Evolutionary conservation across 768 basidiomycete species (phyloP).

Genomic region (Phlebiopsis gigantea): DNA sequence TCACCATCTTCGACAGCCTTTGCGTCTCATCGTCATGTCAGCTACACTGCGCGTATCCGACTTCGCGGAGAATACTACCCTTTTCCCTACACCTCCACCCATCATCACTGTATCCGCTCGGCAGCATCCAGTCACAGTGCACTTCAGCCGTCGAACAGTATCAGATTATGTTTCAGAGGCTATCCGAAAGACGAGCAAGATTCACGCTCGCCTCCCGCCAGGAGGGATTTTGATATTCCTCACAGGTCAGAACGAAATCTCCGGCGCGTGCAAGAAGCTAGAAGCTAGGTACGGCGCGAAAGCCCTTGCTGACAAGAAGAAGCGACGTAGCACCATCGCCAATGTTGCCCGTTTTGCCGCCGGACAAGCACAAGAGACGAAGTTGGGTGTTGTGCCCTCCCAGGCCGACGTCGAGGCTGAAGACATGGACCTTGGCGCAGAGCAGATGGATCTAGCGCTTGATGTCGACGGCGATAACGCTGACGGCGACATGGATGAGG

Average conservation of each 20-base stretch:
- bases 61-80: constrained; percentile 77
- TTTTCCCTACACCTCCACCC: constrained; percentile 85
- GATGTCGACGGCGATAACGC: constrained; percentile 59
- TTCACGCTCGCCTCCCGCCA: constrained; percentile 86
- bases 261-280: constrained; percentile 74
- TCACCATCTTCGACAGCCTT: constrained; percentile 50
- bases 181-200: constrained; percentile 84
- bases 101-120: constrained; percentile 85
- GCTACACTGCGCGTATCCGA: constrained; percentile 93
- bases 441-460: constrained; percentile 41
- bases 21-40: constrained; percentile 97
- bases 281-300: constrained; percentile 71
- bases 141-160: constrained; percentile 83
- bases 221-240: constrained; percentile 93
- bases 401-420: constrained; percentile 78
- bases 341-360: constrained; percentile 2
- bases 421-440: constrained; percentile 65
- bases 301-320: constrained; percentile 51
- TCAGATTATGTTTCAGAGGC: constrained; percentile 90
- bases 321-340: constrained; percentile 19
- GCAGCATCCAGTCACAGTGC: constrained; percentile 92
- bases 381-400: constrained; percentile 31
- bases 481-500: constrained; percentile 59
- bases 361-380: neutral
- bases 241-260: constrained; percentile 95